Base-by-base conservation (phyloP, 2,329 filamentous ascomycete genomes). In the Bipolaris gigantea region DNA sequence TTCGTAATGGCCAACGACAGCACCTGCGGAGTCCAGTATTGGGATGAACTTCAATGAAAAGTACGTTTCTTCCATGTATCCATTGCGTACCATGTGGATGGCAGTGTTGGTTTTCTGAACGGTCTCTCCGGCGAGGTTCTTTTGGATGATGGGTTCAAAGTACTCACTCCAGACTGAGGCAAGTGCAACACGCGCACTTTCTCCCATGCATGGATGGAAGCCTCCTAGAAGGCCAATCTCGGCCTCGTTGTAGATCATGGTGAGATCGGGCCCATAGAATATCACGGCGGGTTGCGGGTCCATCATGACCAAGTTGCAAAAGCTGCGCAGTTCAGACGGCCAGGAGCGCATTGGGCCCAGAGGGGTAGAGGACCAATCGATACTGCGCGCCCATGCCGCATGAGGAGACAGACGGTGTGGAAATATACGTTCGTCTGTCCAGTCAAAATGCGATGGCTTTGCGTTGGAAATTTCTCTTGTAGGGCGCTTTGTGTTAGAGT, bases 21-120 rank as follows among this genome's bases (percentile, higher is more conserved):
- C 81, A 1, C 89, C 89, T 50, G 89, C 85, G 15, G 80, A 79
- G 3, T 88, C 89, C 2, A 92, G 80, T 39, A 92, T 77, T 0
- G 89, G 89, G 23, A 92, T 85, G 30, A 92, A 84, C 2, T 85
- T 88, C 85, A 89, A 91, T 13, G 86, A 89, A 69, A 92, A 92
- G 66, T 88, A 92, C 0, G 88, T 85, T 66, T 93, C 89, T 71
- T 94, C 89, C 5, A 89, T 72, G 56, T 83, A 89, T 1, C 84
- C 83, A 56, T 86, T 82, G 8, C 89, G 83, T 16, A 81, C 76
- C 23, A 93, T 79, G 63, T 91, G 90, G 1, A 92, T 79, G 41
- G 83, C 83, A 55, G 91, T 86, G 62, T 93, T 88, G 52, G 89
- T 84, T 66, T 68, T 58, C 32, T 60, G 59, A 1, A 70, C 48